Conservation (phyloP, 306 rosid species). For the Rubus parviflorus region DNA sequence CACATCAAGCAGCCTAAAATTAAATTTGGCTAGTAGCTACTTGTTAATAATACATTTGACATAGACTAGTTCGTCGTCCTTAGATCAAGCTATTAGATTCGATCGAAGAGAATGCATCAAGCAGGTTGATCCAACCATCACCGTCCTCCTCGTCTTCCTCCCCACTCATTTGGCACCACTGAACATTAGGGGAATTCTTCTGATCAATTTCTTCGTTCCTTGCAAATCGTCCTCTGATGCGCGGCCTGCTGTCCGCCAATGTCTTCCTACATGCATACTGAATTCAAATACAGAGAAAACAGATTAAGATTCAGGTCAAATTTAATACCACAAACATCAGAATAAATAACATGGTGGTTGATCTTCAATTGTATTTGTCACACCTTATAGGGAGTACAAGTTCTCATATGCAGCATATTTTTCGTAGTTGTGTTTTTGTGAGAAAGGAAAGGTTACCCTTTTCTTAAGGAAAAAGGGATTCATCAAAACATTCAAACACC, state of each 20-base stretch:
- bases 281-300: not conserved
- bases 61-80: not conserved
- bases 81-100: conserved; percentile 46
- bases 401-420: not conserved
- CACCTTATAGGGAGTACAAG: not conserved
- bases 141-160: conserved; percentile 61
- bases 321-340: not conserved
- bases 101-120: conserved; percentile 67
- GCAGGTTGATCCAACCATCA: conserved; percentile 67
- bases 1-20: conserved; percentile 7
- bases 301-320: not conserved
- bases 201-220: conserved; percentile 64
- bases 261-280: conserved; percentile 94
- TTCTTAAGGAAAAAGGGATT: not conserved
- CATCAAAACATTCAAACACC: conserved; percentile 4
- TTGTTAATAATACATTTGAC: conserved; percentile 6
- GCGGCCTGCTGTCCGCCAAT: conserved; percentile 90
- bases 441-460: not conserved
- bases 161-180: conserved; percentile 56
- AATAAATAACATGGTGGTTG: not conserved
- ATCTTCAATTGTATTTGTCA: not conserved
- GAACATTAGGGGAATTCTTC: conserved; percentile 36
- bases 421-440: not conserved
- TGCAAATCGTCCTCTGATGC: conserved; percentile 83
- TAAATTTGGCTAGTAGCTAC: not conserved